Evolutionary conservation across 2,329 filamentous ascomycete genomes (phyloP), one percentile per base, ranked within the genome.

Genomic region (Cladosporium oxysporum): DNA sequence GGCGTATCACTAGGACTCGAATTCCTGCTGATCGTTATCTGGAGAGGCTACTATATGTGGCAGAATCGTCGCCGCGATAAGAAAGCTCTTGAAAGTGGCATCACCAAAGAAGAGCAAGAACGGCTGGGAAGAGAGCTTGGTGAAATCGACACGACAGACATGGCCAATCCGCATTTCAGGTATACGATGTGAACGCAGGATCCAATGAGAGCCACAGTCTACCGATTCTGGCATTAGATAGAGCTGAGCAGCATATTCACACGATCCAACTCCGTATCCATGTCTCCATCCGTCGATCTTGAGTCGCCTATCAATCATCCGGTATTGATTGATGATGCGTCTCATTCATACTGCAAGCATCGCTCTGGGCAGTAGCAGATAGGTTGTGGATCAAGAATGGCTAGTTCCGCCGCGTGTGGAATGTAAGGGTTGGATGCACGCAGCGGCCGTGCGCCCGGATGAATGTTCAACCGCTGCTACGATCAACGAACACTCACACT

Each of bases 101-200:
- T 74, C 5, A 68, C 50, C 37, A 88, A 86, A 49, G 88, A 81
- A 1, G 89, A 88, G 2, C 88, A 90, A 49, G 87, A 79, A 64
- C 87, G 72, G 4, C 90, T 84, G 4, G 90, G 89, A 68, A 89
- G 85, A 58, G 91, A 83, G 5, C 88, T 86, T 5, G 89, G 91
- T 26, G 84, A 85, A n/a, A 87, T 88, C 3, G 89, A 91, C 72
- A 90, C 88, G 69, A 91, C 80, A 7, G 88, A 90, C 76, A 89
- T 91, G 62, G 65, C 73, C 67, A 75, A 75, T 28, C 71, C 71
- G 12, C 70, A 74, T 44, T 73, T 74, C 44, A 66, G 71, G 12
- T 75, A 74, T 52, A 71, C 71, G 6, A 41, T 72, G 62, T 73
- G 50, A 66, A 31, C 31, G 16, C 5, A 5, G 11, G 16, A 7